A percentile compares a stretch with the other conserved stretches of the same genome.
phyloP scores from a whole-genome alignment of 257 asterid species.

The Pogostemon cablin region DNA sequence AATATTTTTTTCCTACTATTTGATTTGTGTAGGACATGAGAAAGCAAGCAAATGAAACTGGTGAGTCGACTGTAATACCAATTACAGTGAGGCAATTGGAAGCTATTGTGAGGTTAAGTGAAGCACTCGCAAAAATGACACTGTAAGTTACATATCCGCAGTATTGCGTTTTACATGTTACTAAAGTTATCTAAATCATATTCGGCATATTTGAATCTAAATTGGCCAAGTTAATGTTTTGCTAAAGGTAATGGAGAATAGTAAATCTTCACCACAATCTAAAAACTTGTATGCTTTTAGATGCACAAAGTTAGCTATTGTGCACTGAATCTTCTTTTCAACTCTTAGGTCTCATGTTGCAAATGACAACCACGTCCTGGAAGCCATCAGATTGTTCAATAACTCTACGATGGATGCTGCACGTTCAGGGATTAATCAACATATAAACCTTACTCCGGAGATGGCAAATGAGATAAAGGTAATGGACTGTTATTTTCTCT shows the following conservation, averaged over 20 bases:
- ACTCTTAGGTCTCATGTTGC: slow-evolving; percentile 69
- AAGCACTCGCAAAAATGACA: slow-evolving; percentile 90
- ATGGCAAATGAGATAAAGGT: slow-evolving; percentile 91
- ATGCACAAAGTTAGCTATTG: slow-evolving; percentile 17
- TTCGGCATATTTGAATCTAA: slow-evolving; percentile 9
- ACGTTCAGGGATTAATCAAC: slow-evolving; percentile 81
- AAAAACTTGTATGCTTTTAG: not conserved
- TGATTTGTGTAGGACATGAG: slow-evolving; percentile 73
- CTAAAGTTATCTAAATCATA: not conserved
- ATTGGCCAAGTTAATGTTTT: not conserved
- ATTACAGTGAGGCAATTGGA: slow-evolving; percentile 99
- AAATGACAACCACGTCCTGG: slow-evolving; percentile 78
- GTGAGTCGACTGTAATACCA: slow-evolving; percentile 87
- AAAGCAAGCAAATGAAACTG: slow-evolving; percentile 89
- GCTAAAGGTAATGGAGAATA: not conserved
- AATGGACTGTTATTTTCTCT: not conserved
- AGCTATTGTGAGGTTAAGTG: slow-evolving; percentile 95
- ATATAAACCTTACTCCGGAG: slow-evolving; percentile 85
- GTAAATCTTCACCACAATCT: not conserved
- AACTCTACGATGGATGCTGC: slow-evolving; percentile 97
- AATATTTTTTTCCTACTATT: slow-evolving; percentile 21
- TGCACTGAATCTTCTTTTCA: slow-evolving; percentile 27
- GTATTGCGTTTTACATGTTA: slow-evolving; percentile 4
- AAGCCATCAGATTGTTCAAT: slow-evolving; percentile 87
- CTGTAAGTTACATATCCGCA: slow-evolving; percentile 61